Evolutionary conservation across 2,329 filamentous ascomycete genomes (phyloP), one percentile per base, ranked within the genome.

Genomic region (Fusarium hostae): DNA sequence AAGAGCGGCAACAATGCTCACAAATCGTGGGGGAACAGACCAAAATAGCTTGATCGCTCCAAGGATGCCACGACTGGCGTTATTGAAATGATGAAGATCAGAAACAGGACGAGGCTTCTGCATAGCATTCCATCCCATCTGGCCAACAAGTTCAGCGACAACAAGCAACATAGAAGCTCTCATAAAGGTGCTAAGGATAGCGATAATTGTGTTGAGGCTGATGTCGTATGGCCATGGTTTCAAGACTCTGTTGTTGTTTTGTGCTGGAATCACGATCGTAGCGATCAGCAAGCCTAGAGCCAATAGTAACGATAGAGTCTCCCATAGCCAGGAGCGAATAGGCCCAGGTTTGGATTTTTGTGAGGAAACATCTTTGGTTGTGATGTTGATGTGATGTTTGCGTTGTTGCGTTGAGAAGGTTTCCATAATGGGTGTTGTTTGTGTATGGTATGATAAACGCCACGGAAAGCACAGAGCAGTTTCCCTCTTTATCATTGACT

Each of bases 131-230:
- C 62, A 64, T 16, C 62, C 62, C 47, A 64, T 64, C 35, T 64
- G 62, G 0, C 62, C 47, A 3, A 64, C 22, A 5, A 64, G 39
- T 3, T 64, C 62, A 32, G 62, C 62, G 11, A 64, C 24, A 6
- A 64, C 62, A 2, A 64, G 24, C 4, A 64, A 18, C 62, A 64
- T 63, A 1, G 62, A 22, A 2, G 62, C 62, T 35, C 62, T 10
- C 62, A 64, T 64, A 3, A 64, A 64, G 0, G 62, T 64, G 59
- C 62, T 64, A 3, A 64, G 47, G 2, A 64, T 64, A 8, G 62
- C 59, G 5, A 64, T 41, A 1, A 57, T 41, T 16, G 62, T 64
- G 30, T 64, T 64, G 11, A 64, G 59, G 2, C 28, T 64, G n/a
- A 64, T 64, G 3, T 64, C 59, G 41, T 64, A 64, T 2, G 59